Evolutionary conservation across 768 basidiomycete genomes (phyloP), one percentile per base, ranked within the genome.

Genomic region (Leucogyrophana mollusca): DNA sequence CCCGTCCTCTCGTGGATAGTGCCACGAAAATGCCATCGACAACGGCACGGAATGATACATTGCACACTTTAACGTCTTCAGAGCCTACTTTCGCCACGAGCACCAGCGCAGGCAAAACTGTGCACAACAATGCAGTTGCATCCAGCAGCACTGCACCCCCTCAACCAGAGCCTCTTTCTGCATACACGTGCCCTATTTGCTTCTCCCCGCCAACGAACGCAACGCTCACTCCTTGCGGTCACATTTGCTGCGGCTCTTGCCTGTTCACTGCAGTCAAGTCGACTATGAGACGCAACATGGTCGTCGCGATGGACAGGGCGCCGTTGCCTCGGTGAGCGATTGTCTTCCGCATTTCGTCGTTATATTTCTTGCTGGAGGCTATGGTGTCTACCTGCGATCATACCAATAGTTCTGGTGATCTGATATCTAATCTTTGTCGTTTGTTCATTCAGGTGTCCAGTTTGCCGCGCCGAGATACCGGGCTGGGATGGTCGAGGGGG

Each of bases 131-230:
- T 16, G n/a, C 24, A 4, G 18, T 33, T 4, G 45, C 27, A 10
- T 30, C 30, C 17, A 23, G 21, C 11, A 11, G 23, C 32, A 21
- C 38, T 0, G 17, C 41, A 4, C 37, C 42, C 8, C 47, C 1
- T 20, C 52, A 1, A 2, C 48, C 53, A 6, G 62, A 63, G 34
- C 69, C 67, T 1, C 72, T 87, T 13, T 74, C 83, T 0, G 66
- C 73, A n/a, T 90, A 88, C 59, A 79, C 77, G 0, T 90, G 89
- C 57, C 89, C 89, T 9, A 85, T 90, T 50, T 90, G 89, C 58
- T 88, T 89, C 71, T 82, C 73, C 33, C 77, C 85, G 0, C 87
- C 87, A 1, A 79, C 79, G 1, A 82, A 87, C 49, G 85, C 89
- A 4, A 85, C 87, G 1, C 60, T 91, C 37, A 90, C 87, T 0